Evolutionary conservation across 2,329 filamentous ascomycete species (phyloP), one percentile per base, ranked within the genome.

Genomic region (Botryotinia convoluta): DNA sequence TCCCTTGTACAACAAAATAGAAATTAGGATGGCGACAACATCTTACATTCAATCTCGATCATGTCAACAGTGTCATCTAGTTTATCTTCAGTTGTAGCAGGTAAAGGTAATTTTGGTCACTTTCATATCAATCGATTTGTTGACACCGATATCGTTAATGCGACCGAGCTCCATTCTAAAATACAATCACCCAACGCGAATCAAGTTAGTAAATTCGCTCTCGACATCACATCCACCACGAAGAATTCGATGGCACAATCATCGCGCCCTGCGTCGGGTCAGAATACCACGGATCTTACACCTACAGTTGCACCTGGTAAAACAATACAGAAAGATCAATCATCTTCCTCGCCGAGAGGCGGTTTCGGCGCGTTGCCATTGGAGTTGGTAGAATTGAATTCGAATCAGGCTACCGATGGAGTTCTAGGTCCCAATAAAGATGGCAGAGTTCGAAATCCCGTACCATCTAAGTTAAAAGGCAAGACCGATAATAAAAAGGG

Each of bases 401-500:
- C 79, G 32, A 79, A 77, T 10, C 72, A 78, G 12, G 68, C 77
- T 10, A 68, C 76, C 71, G 78, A 80, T 60, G 79, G 78, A 5
- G 77, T 79, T 39, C 75, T 81, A 32, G 79, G 79, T 10, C 82
- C 82, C 75, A 83, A 81, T 60, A 81, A 83, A 45, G 86, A 88
- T 79, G 85, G 86, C 61, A 84, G 86, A 37, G 84, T 88, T 22
- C 82, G 87, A 73, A 89, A 90, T 74, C 87, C 88, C 1, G 85
- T 91, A 3, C 89, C 89, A 7, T 89, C 86, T 80, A 90, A 90
- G 79, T 82, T 91, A 71, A 89, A 90, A 78, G 87, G 87, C 74
- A 87, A 86, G 76, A 86, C 87, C 32, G 85, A 87, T 75, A 83
- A 84, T 39, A 86, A 85, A 77, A 87, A 87, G 74, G 89, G 89